Evolutionary conservation across 305 asterid species (phyloP).

Genomic region (Solanum hybrid): DNA sequence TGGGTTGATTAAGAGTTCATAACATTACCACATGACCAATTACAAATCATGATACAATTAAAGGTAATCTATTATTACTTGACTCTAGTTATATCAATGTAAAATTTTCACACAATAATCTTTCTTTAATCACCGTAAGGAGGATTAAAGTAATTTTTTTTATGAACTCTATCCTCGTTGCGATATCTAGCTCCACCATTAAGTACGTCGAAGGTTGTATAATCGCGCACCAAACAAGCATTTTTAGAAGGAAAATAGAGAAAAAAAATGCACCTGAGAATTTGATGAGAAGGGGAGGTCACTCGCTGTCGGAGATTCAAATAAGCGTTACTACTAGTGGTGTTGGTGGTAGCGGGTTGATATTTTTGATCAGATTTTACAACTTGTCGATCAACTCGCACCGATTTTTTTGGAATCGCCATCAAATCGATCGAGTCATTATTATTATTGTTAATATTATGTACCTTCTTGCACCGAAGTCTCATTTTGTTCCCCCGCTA

Average conservation of each 20-base stretch:
- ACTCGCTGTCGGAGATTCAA: conserved; percentile 78
- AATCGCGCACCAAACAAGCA: background rate
- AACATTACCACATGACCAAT: background rate
- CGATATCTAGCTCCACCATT: background rate
- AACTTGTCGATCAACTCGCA: conserved; percentile 55
- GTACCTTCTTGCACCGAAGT: conserved; percentile 75
- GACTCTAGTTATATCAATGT: background rate
- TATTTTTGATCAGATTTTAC: conserved; percentile 28
- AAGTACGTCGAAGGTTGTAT: background rate
- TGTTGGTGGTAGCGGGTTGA: conserved; percentile 8
- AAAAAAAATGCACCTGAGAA: conserved; percentile 37
- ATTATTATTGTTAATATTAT: background rate
- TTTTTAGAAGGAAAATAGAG: background rate
- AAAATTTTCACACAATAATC: background rate
- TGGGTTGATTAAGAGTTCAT: background rate
- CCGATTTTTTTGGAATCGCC: conserved; percentile 22
- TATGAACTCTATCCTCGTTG: accelerated
- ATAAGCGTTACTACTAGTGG: conserved; percentile 18
- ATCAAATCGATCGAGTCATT: conserved; percentile 18
- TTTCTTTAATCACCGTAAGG: too few species aligned
- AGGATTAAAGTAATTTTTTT: background rate
- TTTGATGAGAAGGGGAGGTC: conserved; percentile 63
- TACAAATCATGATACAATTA: background rate
- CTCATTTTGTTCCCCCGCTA: conserved; percentile 89
- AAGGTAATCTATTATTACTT: background rate